Evolutionary conservation across 257 asterid species (phyloP).

Genomic region (Scutellaria baicalensis): DNA sequence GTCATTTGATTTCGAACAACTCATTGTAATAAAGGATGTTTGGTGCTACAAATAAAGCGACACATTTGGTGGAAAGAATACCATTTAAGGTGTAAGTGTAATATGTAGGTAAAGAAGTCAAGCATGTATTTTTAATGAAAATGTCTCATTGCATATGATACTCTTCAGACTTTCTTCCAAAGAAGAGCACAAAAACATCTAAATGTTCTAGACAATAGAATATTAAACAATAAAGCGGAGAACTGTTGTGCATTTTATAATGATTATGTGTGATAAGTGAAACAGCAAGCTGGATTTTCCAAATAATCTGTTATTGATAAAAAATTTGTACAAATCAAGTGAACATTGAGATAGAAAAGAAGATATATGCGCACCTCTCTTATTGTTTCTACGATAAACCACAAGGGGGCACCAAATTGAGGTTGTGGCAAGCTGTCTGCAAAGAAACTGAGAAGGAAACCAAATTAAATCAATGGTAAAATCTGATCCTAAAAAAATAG

Average conservation of each 20-base stretch:
- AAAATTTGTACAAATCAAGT: neutral
- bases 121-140: too few relatives aligned
- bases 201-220: neutral
- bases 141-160: neutral
- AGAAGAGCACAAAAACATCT: neutral
- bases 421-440: slow-evolving; percentile 86
- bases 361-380: slow-evolving; percentile 65
- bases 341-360: slow-evolving; percentile 13
- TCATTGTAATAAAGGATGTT: too few relatives aligned
- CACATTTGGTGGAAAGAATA: too few relatives aligned
- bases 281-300: neutral
- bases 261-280: neutral
- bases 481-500: slow-evolving; percentile 4
- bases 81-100: too few relatives aligned
- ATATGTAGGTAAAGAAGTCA: too few relatives aligned
- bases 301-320: neutral
- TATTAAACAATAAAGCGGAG: neutral
- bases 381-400: slow-evolving; percentile 57
- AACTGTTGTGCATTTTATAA: neutral
- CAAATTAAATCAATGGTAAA: slow-evolving; percentile 10
- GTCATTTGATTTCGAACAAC: too few relatives aligned
- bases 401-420: slow-evolving; percentile 73
- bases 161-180: neutral
- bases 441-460: slow-evolving; percentile 17
- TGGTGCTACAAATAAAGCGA: too few relatives aligned